Base-by-base conservation (phyloP, 2,329 filamentous ascomycete genomes). In the Thelonectria blattea region DNA sequence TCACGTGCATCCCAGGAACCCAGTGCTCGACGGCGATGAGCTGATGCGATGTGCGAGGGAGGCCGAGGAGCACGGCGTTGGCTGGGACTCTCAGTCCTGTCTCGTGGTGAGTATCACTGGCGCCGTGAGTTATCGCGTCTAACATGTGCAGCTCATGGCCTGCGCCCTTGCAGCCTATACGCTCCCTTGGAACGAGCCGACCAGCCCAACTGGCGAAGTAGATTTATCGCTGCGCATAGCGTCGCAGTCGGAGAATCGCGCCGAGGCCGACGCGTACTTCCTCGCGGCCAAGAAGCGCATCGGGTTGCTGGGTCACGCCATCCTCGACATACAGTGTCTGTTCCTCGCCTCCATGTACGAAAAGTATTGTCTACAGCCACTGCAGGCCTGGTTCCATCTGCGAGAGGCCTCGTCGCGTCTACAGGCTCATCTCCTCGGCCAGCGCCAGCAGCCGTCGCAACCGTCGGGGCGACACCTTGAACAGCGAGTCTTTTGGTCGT, bases 41-140 rank as follows among this genome's bases (percentile, higher is more conserved):
- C 41, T 65, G 34, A 56, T 65, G 42, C 22, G 41, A 1, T 50
- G 56, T 42, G 61, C 61, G 30, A 47, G 56, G 9, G 46, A 32
- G 0, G 56, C 48, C 0, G 61, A 58, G 1, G 61, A 65, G 7
- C 20, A 61, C 11, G 63, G 63, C 0, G 15, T 65, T 1, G 54
- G 37, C n/a, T 65, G 63, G 61, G 61, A 65, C 3, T 63, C 61
- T 0, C 46, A 52, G n/a, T 65, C 63, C 1, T 64, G 63, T 27
- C 45, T 65, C 1, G 63, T 65, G 18, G 63, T 59, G 20, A 52
- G 58, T 52, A n/a, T 5, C 2, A 12, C 15, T 9, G 15, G 12
- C 11, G 24, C 11, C 1, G 17, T 2, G n/a, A n/a, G 10, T 2
- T 11, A n/a, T 14, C 8, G 14, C 24, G 10, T 5, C 3, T 7